A percentile compares a stretch with the other conserved stretches of the same genome.
Conservation (phyloP, 305 asterid genomes). For the Salvia sclarea region DNA sequence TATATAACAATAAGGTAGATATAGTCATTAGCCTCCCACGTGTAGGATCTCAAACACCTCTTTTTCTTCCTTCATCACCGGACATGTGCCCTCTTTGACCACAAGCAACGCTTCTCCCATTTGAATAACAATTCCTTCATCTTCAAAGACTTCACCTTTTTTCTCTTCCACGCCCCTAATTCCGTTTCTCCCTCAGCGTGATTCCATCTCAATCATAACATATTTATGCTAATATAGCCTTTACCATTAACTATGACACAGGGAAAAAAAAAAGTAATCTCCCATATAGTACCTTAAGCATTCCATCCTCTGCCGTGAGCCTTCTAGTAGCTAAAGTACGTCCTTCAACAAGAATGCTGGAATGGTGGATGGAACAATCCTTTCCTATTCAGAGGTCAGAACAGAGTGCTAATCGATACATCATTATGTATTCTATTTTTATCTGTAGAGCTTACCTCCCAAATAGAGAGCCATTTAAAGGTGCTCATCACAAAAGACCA, state of each 20-base stretch:
- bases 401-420: not conserved
- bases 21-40: no score
- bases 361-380: constrained; percentile 66
- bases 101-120: no score
- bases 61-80: no score
- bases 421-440: not conserved
- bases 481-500: constrained; percentile 76
- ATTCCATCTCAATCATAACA: no score
- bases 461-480: constrained; percentile 44
- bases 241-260: constrained; percentile 12
- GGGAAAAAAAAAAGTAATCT: constrained; percentile 11
- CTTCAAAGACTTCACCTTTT: no score
- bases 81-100: no score
- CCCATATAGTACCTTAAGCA: constrained; percentile 51
- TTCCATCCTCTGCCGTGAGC: constrained; percentile 57
- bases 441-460: constrained; percentile 41
- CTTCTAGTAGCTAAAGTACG: constrained; percentile 77
- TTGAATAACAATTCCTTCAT: no score
- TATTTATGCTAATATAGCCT: not conserved
- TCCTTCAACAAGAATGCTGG: constrained; percentile 65
- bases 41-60: no score
- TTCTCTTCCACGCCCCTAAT: no score
- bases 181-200: no score
- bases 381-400: constrained; percentile 58
- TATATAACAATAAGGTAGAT: no score